Evolutionary conservation across 345 rosid genomes (phyloP), one percentile per base, ranked within the genome.

Genomic region (Eucalyptus regnans): DNA sequence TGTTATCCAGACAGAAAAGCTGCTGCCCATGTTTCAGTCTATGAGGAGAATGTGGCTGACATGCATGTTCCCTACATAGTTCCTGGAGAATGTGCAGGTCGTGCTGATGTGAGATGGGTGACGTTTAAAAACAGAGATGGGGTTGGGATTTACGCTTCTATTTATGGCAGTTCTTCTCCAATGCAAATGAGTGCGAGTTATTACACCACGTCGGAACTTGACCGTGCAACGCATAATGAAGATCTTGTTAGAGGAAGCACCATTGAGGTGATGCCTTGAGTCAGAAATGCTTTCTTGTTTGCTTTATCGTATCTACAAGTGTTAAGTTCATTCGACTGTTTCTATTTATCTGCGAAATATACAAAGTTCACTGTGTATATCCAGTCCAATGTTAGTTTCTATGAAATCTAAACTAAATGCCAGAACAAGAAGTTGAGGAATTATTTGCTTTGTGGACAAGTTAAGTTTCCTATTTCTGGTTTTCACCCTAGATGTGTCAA

Each of bases 1-100:
- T 98, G 99, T 90, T 98, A 98, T 90, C 98, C 99, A 8, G 99
- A 98, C 92, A 94, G 99, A 90, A 97, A 98, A 93, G 94, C 99
- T 25, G 98, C 99, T 81, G 98, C 99, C 16, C 97, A 94, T 89
- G 96, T 98, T 80, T 96, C 91, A 29, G 91, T 95, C 87, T 97
- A 95, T 85, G 94, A 95, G 90, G 92, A 95, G 80, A 93, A 60
- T 5, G 97, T 96, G 84, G 93, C 91, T 22, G 95, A 92, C 87
- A 91, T 98, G 99, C 98, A 98, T 90, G 99, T 98, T 54, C 99
- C 99, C 88, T 98, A 98, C 89, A 95, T 94, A 87, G 98, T 95
- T 89, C 99, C 99, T n/a, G 97, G 95, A 87, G 99, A 98, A 93
- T 93, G 94, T 79, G 95, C 95, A 9, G 99, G 99, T 52, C 95